These are phyloP conservation scores for Colletotrichum limetticola DNA, from an alignment of 2,329 filamentous ascomycete genomes.

Conservation along the genomic window DNA sequence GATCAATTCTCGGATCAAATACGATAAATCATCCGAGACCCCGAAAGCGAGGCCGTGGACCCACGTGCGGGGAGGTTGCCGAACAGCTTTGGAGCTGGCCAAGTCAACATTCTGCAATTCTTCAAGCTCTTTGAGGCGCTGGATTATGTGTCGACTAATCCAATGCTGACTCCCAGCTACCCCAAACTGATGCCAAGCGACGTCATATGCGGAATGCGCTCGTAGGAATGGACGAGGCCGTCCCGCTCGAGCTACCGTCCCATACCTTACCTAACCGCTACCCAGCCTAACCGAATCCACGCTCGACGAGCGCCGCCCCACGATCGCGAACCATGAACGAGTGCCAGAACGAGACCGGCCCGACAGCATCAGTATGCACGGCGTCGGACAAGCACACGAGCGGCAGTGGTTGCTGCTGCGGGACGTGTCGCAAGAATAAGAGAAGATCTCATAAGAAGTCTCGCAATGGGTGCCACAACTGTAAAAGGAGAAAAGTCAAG, in stretches of 20 bases:
- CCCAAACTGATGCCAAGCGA: not conserved
- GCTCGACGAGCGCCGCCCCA: not conserved
- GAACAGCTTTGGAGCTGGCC: not conserved
- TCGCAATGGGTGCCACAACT: slow-evolving; percentile 36
- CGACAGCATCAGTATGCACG: not conserved
- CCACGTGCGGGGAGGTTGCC: not conserved
- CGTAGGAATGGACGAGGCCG: slow-evolving; percentile 2
- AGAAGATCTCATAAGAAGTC: slow-evolving; percentile 34
- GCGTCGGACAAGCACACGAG: not conserved
- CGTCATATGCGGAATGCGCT: not conserved
- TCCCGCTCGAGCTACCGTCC: not conserved
- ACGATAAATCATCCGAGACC: not conserved
- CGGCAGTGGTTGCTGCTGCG: slow-evolving; percentile 18
- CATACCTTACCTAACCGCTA: not conserved
- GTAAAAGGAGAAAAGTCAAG: slow-evolving; percentile 37
- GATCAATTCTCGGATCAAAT: not conserved
- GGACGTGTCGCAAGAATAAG: slow-evolving; percentile 23
- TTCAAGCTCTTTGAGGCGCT: not conserved
- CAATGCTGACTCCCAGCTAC: not conserved
- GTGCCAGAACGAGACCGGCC: not conserved
- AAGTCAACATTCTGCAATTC: not conserved
- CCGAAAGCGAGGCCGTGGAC: not conserved
- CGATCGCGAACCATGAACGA: slow-evolving; percentile 18
- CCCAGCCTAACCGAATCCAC: not conserved
- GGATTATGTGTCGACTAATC: not conserved